Evolutionary conservation across 139 green algal genomes (phyloP), one percentile per base, ranked within the genome.

Genomic region (Chlorella sp.): DNA sequence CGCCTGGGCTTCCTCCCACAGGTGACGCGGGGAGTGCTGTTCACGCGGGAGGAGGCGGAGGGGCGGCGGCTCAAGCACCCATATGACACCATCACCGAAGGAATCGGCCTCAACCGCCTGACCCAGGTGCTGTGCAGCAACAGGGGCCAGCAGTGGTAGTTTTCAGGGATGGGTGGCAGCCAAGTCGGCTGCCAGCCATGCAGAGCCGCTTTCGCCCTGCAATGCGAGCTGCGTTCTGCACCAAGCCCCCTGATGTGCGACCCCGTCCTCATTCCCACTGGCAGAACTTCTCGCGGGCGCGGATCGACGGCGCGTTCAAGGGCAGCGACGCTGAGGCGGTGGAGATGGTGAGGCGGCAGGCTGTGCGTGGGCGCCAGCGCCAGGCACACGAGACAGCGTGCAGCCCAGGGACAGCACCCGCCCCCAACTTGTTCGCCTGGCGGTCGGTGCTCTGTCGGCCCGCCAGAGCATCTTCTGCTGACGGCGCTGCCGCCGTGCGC

Each of bases 21-120:
- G 88, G 90, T 99, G 43, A 94, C 83, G n/a, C 84, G 93, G 1
- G 94, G 94, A 25, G 94, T 98, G 42, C 77, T 97, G 87, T 98
- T 94, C 84, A 84, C 83, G 1, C 48, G 40, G 23, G 82, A 91
- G 33, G 94, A 98, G 77, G 94, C 93, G 25, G 94, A 98, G 82
- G 95, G 95, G n/a, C 94, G 86, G 75, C 88, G 95, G 33, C 77
- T 96, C 41, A 55, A 62, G 7, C 92, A 98, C 73, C 95, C 95
- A 0, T 97, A 94, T 73, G 95, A 99, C 90, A 99, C 95, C 35
- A 94, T 96, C 71, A 90, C 83, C 33, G 91, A 95, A 82, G 93
- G 95, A 62, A 90, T 98, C 3, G 95, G 95, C 51, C 88, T 99
- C 79, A 98, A 99, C 83, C 87, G 95, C 17, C 74, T 97, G 19